Evolutionary conservation across 2,329 filamentous ascomycete genomes (phyloP), one percentile per base, ranked within the genome.

Genomic region (Penicillium corylophilum): DNA sequence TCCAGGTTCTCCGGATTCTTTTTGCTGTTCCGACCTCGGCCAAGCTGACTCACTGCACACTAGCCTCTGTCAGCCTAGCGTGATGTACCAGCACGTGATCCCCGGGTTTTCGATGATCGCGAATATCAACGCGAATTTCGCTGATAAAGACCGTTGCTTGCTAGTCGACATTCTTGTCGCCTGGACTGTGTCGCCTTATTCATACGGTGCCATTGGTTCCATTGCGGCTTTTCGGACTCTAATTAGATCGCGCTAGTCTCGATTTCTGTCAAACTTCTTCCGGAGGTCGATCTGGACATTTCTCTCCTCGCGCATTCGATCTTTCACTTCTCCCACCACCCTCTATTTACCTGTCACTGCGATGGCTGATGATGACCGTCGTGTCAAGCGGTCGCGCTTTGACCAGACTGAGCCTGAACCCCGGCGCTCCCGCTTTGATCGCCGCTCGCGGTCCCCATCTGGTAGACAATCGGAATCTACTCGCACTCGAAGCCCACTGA

Each of bases 371-470:
- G 81, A 87, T 57, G 88, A 92, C 62, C 83, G 86, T 69, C 84
- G 85, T 54, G 77, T 79, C 54, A 95, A 95, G 79, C 88, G 91
- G 56, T 96, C 91, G 67, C 90, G 93, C 72, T 96, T 97, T 74
- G 93, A 97, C 70, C 90, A 95, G 73, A 94, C 86, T 42, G 90
- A 93, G 70, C 85, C 89, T 5, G 90, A 94, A 67, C 84, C 88
- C 51, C 87, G 86, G 66, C 81, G 85, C 39, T 95, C 91, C 44
- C 84, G 92, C 69, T 96, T 96, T 73, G 93, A 96, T 74, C 85
- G 92, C 64, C 88, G 94, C 64, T 97, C 94, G 52, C 88, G 90
- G 60, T 96, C 91, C 28, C 91, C 91, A 20, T 82, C 84, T 23
- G 74, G 76, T 53, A 81, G 84, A 65, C 83, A 85, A 62, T 79